Conservation (phyloP, 345 rosid genomes). For the Mangifera indica region DNA sequence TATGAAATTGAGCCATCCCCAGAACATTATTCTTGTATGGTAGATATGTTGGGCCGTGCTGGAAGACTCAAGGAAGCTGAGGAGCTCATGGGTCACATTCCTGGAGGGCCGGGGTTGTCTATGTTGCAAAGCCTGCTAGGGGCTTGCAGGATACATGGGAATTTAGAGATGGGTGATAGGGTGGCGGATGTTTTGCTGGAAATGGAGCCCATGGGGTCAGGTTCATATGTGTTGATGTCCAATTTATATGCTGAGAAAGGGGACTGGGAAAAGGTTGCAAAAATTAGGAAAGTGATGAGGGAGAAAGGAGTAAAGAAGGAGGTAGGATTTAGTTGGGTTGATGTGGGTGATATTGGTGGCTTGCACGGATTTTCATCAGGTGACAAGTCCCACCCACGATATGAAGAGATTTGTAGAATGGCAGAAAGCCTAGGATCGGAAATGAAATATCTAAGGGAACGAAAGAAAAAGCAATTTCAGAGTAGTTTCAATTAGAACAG, state of each 20-base stretch:
- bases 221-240: slow-evolving; percentile 76
- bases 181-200: slow-evolving; percentile 53
- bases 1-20: slow-evolving; percentile 59
- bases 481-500: neutral
- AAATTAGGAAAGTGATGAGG: slow-evolving; percentile 64
- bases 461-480: neutral
- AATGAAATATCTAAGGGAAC: slow-evolving; percentile 47
- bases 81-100: slow-evolving; percentile 49
- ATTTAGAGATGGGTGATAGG: slow-evolving; percentile 67
- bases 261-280: slow-evolving; percentile 70
- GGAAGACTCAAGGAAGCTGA: slow-evolving; percentile 77
- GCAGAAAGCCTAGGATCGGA: slow-evolving; percentile 54
- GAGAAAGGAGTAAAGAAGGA: slow-evolving; percentile 78
- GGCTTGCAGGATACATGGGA: slow-evolving; percentile 69
- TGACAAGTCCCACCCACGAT: slow-evolving; percentile 60
- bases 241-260: slow-evolving; percentile 86
- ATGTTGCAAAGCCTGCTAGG: slow-evolving; percentile 84
- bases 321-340: slow-evolving; percentile 82
- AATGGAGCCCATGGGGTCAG: slow-evolving; percentile 65
- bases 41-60: slow-evolving; percentile 83
- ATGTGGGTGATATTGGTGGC: slow-evolving; percentile 46
- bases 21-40: slow-evolving; percentile 90
- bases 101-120: slow-evolving; percentile 66
- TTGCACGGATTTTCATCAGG: slow-evolving; percentile 77
- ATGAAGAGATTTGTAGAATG: slow-evolving; percentile 53